Evolutionary conservation across 2,329 filamentous ascomycete species (phyloP), one percentile per base, ranked within the genome.

Genomic region (Claviceps citrina): DNA sequence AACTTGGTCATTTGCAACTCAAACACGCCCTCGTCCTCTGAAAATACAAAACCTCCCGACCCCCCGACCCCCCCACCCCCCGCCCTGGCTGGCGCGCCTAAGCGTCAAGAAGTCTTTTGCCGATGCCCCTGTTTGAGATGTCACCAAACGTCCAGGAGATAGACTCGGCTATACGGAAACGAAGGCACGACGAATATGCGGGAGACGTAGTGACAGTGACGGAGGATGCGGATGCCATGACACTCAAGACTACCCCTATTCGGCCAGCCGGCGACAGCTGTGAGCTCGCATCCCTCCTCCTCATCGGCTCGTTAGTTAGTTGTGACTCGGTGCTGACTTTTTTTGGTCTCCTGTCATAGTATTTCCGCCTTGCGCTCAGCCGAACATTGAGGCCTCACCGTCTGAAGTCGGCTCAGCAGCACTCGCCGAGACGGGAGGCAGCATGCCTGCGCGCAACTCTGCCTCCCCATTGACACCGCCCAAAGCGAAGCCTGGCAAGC

Each of bases 121-220:
- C 53, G 44, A 72, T 71, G 68, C 63, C 70, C 51, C 56, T 73
- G 20, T 55, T 62, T 33, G 57, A 62, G 39, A 58, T 70, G 51
- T 66, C 68, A 15, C 54, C 61, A 10, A 71, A 72, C 44, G 59
- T 68, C 24, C 61, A 64, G 51, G 65, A 68, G 49, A 54, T 60
- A 19, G 64, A 68, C 38, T 47, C 54, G 16, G 54, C 54, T 22
- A 54, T 57, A 36, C 59, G 62, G 38, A 72, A 73, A 52, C 56
- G 67, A 43, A 63, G 56, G 31, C 65, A 69, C 46, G 59, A 66
- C 31, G 64, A 69, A 25, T 71, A 61, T 44, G 47, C 60, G 3
- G 58, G 53, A 8, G 54, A 62, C 19, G 44, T 54, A 18, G 39
- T 51, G n/a, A 52, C 53, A 39, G 36, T 45, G 19, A 51, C 57